Evolutionary conservation across 1,284 basidiomycete species (phyloP), one percentile per base, ranked within the genome.

Genomic region (Cryptococcus sp.): DNA sequence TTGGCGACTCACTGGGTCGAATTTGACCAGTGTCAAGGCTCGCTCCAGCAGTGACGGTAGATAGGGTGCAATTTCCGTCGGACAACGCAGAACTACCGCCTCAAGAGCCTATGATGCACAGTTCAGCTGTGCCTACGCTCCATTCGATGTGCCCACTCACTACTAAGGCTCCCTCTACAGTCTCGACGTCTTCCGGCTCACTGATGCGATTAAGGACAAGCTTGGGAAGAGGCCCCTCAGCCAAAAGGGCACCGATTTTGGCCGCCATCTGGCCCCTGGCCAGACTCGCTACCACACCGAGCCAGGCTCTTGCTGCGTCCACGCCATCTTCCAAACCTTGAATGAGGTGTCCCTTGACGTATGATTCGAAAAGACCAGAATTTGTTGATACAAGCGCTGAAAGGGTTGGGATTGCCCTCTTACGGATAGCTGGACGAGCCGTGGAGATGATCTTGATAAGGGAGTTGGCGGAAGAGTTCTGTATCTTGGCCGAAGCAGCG

Each of bases 391-490:
- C 63, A 11, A 78, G 60, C 10, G 71, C 67, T 0, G 71, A 58
- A 6, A 98, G 80, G 0, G 92, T 91, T 23, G 87, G 83, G 57
- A 97, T 93, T 2, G 90, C 88, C 55, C 92, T 88, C 79, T 96
- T 96, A 54, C 92, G 86, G 47, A 96, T 89, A 0, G 92, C 90
- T 10, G 89, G 84, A 7, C 92, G 87, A 10, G 86, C 68, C 71
- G 91, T 87, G 10, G 83, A 82, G 25, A 96, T 83, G 27, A 95
- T 83, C 40, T 88, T 87, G 0, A 87, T 85, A 48, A 96, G 84
- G 17, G 88, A 85, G 15, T 82, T 76, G 15, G 96, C 81, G 3
- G 91, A 88, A 17, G 85, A 70, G 16, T 69, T 70, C 58, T 84
- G 83, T 0, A 84, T 64, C 4, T 67, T 53, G 1, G 68, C 73